Base-by-base conservation (phyloP, 2,329 filamentous ascomycete species). In the Epicoccum sorghinum region DNA sequence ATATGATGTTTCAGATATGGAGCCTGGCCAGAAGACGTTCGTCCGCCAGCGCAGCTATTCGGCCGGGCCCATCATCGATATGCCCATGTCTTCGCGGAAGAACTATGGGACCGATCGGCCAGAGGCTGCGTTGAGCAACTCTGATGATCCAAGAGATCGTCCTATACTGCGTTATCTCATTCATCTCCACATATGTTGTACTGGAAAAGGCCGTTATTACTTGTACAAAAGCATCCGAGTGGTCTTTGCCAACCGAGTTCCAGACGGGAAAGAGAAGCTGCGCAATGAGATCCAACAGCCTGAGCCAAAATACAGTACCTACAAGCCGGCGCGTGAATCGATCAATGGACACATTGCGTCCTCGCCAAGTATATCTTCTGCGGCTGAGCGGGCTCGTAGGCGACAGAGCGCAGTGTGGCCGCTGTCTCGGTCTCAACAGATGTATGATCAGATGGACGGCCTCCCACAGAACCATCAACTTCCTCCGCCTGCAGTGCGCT, bases 241-340 rank as follows among this genome's bases (percentile, higher is more conserved):
- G 32, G 93, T 99, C 3, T 99, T 99, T 72, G 95, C 95, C 48
- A 98, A 98, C 70, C 86, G 95, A 24, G 93, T 97, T 0, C 93
- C 95, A 0, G 95, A 98, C 65, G 93, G 91, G 36, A 96, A 97
- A 71, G 93, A 98, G 75, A 93, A 89, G 69, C 81, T 99, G 35
- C 84, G 88, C 29, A 97, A 96, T 67, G 95, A 99, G 72, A 88
- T 93, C 4, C 92, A 95, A 33, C 83, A 90, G 55, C 93, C 93
- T 0, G 92, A 97, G 64, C 95, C 95, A 18, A 85, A 87, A 18
- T 99, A 91, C 71, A 90, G 87, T 50, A 82, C 87, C 1, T 98
- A 96, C 78, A 96, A 93, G 71, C 85, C 89, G 1, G 69, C 70
- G 10, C 77, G 77, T 51, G 81, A 82, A 44, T 70, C 68, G 0